Percentiles rank a stretch among this genome's conserved stretches.
These are phyloP conservation scores for Biscogniauxia sp. DNA, from an alignment of 2,329 filamentous ascomycete species.

Conservation along the genomic window DNA sequence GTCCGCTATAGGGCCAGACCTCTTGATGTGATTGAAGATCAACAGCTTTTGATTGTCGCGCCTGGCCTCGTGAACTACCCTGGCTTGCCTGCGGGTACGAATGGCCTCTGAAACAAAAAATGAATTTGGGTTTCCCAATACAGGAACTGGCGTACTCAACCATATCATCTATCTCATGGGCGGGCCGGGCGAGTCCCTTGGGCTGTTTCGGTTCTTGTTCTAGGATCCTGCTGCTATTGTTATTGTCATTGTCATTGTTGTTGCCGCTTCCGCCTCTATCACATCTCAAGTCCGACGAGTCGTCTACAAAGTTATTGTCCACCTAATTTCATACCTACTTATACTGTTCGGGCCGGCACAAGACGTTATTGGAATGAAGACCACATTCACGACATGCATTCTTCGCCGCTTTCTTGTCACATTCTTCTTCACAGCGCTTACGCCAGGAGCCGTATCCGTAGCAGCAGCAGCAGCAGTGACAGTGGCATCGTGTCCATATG, in stretches of 20 bases:
- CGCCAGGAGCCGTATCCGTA: no score
- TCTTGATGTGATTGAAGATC: background rate
- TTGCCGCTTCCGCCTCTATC: background rate
- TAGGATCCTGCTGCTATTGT: no score
- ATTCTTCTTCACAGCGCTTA: no score
- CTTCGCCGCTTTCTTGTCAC: no score
- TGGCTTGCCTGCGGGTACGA: background rate
- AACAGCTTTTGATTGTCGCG: background rate
- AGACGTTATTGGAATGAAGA: no score
- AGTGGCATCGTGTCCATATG: background rate
- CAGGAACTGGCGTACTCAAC: background rate
- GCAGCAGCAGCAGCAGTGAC: no score
- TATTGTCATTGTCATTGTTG: no score
- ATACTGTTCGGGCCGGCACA: no score
- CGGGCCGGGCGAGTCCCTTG: no score
- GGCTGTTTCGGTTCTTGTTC: no score
- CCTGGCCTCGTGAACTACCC: background rate
- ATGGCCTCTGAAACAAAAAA: background rate
- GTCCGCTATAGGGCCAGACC: background rate
- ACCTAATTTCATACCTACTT: no score
- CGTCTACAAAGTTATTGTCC: background rate
- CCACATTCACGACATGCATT: no score
- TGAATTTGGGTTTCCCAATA: background rate
- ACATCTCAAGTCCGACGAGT: background rate
- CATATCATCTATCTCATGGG: background rate